Base-by-base conservation (phyloP, 2,329 filamentous ascomycete species). In the Fusarium napiforme region DNA sequence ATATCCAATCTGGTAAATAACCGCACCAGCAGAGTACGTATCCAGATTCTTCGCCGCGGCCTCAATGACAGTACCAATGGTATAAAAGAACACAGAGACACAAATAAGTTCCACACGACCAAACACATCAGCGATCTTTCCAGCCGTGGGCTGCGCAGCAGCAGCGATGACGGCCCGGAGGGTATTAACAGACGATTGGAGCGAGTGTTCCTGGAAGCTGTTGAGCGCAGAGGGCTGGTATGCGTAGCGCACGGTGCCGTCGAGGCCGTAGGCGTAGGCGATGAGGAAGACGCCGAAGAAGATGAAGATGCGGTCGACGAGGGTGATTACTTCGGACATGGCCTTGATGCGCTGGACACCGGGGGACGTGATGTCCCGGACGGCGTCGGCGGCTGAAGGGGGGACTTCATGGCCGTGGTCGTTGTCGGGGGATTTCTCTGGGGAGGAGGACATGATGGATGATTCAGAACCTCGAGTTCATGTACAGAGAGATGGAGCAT, bases 1-100 rank as follows among this genome's bases (percentile, higher is more conserved):
- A 77, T 90, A 92, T 55, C 91, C 91, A 45, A 92, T 83, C 83
- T 87, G 89, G 79, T 91, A 91, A 42, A 91, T 79, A 45, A 91
- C 84, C 39, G 87, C 87, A 32, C 90, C 90, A 8, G 85, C 89
- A 23, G 85, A 84, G 66, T 91, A 92, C 2, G 83, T 81, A 42
- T 85, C 77, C 14, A 91, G 82, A 56, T 84, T 83, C 47, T 78
- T 81, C 1, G 88, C 81, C 5, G 82, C 79, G 15, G 90, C 84
- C 79, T 92, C 88, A 57, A 92, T 78, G 19, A 91, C 84, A 4
- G 90, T 89, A 30, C 87, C 87, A 67, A 85, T 42, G 14, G 89
- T 83, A 72, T 92, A 92, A 79, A 92, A 91, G 64, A 91, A 77
- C n/a, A 91, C 84, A 9, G 88, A 89, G 5, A 90, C 76, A 37